These are phyloP conservation scores for Arabidopsis suecica DNA, from an alignment of 345 rosid genomes.

Conservation along the genomic window DNA sequence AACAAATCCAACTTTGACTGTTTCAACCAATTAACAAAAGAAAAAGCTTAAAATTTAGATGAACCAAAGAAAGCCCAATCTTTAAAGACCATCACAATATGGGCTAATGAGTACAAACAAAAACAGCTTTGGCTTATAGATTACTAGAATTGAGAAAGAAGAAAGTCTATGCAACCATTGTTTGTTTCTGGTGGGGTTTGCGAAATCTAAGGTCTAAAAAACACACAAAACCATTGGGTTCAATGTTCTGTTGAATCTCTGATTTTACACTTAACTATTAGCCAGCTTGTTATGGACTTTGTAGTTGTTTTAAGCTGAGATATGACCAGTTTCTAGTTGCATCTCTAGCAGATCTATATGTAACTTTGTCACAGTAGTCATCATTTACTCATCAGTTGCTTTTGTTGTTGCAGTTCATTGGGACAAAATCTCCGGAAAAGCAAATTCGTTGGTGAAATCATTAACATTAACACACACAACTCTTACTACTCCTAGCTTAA, in stretches of 20 bases:
- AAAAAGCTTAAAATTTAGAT: neutral
- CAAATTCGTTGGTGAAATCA: conserved; percentile 49
- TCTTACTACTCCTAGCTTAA: too few relatives aligned
- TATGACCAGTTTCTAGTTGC: neutral
- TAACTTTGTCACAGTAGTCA: neutral
- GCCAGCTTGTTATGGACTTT: neutral
- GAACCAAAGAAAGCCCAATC: conserved; percentile 3
- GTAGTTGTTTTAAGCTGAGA: neutral
- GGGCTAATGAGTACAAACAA: neutral
- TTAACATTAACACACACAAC: neutral
- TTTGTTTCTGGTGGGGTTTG: conserved; percentile 46
- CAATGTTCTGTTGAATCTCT: neutral
- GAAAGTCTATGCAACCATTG: too few relatives aligned
- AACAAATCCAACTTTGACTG: neutral
- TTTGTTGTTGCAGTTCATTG: conserved; percentile 49
- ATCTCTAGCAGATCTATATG: neutral
- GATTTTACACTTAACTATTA: neutral
- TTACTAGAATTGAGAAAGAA: too few relatives aligned
- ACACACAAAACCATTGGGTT: neutral
- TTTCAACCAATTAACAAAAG: neutral
- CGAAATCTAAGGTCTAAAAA: conserved; percentile 39
- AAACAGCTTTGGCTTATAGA: too few relatives aligned
- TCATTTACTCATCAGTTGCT: neutral
- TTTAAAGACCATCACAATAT: neutral
- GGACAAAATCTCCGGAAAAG: conserved; percentile 64